These are phyloP conservation scores for Dioszegia aurantiaca DNA, from an alignment of 768 basidiomycete species.

Conservation along the genomic window DNA sequence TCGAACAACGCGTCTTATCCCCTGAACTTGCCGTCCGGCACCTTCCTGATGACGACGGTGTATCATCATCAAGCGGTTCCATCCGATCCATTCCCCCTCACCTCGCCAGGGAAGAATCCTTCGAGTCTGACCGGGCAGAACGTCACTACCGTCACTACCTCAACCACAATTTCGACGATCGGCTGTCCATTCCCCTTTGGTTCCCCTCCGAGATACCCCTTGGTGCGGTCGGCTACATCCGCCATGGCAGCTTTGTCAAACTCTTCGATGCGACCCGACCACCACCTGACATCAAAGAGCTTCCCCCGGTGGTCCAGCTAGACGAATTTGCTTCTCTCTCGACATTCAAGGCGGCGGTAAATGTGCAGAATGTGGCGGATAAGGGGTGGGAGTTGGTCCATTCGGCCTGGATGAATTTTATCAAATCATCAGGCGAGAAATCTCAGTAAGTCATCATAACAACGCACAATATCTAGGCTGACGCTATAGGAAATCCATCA, in stretches of 20 bases:
- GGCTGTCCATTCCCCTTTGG: conserved; percentile 71
- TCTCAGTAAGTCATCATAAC: conserved; percentile 28
- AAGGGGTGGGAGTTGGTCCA: conserved; percentile 58
- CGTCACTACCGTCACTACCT: conserved; percentile 66
- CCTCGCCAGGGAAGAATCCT: conserved; percentile 24
- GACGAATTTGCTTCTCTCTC: conserved; percentile 27
- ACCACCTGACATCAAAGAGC: conserved; percentile 55
- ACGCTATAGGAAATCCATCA: conserved; percentile 48
- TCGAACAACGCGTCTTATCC: conserved; percentile 25
- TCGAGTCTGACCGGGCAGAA: conserved; percentile 55
- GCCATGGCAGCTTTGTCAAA: conserved; percentile 67
- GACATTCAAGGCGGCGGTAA: conserved; percentile 20
- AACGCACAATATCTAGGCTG: neutral
- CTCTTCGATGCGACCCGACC: conserved; percentile 64
- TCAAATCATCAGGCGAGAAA: conserved; percentile 27
- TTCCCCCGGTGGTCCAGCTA: conserved; percentile 29
- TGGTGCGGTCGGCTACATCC: conserved; percentile 74
- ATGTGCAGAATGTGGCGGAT: conserved; percentile 37
- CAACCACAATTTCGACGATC: conserved; percentile 66
- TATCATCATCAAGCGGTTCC: conserved; percentile 38
- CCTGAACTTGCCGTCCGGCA: conserved; percentile 16
- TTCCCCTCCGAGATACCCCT: conserved; percentile 62
- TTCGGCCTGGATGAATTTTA: conserved; percentile 55
- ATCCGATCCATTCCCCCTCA: conserved; percentile 30
- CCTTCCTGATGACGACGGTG: conserved; percentile 21